These are phyloP conservation scores for Litchi chinensis DNA, from an alignment of 345 rosid genomes.

Conservation along the genomic window DNA sequence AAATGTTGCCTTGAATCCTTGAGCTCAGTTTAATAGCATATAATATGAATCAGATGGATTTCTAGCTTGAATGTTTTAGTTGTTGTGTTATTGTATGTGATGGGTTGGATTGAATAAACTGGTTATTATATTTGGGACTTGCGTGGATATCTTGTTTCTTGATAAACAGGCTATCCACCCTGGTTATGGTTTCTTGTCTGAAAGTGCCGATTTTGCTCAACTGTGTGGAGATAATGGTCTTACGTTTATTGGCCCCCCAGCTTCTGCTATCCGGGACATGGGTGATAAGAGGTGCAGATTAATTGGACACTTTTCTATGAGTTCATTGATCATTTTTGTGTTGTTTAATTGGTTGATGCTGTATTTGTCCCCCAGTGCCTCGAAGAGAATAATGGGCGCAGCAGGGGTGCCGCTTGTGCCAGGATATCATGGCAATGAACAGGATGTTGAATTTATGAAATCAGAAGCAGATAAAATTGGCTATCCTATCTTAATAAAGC, in stretches of 20 bases:
- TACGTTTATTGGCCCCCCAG: constrained; percentile 87
- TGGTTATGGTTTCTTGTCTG: constrained; percentile 90
- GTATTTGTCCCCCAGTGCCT: constrained; percentile 58
- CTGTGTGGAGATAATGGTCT: constrained; percentile 82
- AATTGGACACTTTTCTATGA: neutral
- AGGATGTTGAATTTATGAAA: constrained; percentile 82
- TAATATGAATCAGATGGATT: neutral
- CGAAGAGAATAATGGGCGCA: constrained; percentile 97
- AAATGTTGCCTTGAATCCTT: neutral
- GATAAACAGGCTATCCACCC: constrained; percentile 82
- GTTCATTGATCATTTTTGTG: neutral
- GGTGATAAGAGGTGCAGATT: constrained; percentile 84
- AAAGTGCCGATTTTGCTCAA: constrained; percentile 79
- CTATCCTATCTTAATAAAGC: constrained; percentile 83
- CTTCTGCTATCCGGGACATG: constrained; percentile 93
- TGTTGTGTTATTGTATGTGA: neutral
- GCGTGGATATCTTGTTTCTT: constrained; percentile 24
- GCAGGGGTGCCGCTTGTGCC: constrained; percentile 96
- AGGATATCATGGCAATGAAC: constrained; percentile 89
- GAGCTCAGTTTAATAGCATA: neutral
- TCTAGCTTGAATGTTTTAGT: neutral
- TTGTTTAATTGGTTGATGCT: constrained; percentile 9
- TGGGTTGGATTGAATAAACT: constrained; percentile 6
- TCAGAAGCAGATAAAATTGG: constrained; percentile 89
- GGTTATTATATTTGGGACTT: constrained; percentile 9